A percentile compares a stretch with the other conserved stretches of the same genome.
Conservation (phyloP, 306 rosid species). For the Cajanus cajan region DNA sequence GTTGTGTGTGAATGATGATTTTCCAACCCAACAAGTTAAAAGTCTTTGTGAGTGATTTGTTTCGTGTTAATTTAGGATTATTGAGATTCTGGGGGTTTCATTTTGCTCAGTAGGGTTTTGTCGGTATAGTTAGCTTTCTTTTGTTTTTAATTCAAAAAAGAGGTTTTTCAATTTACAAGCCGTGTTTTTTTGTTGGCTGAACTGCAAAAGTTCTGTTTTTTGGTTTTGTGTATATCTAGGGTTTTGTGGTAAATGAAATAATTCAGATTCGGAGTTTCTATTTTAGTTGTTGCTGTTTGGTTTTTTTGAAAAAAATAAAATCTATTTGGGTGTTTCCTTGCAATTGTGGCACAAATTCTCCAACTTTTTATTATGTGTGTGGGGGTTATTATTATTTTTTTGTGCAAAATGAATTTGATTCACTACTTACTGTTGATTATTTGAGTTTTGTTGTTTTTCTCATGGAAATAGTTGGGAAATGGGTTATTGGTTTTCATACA, state of each 20-base stretch:
- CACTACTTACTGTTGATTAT: neutral
- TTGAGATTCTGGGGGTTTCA: slow-evolving; percentile 37
- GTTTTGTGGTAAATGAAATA: neutral
- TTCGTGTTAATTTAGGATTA: slow-evolving; percentile 32
- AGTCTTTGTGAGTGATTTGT: slow-evolving; percentile 9
- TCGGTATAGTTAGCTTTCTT: neutral
- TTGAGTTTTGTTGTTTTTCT: slow-evolving; percentile 15
- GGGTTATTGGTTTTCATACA: neutral
- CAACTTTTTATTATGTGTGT: neutral
- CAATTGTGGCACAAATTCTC: neutral
- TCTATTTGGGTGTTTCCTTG: neutral
- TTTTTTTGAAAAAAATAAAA: neutral
- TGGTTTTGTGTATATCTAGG: neutral
- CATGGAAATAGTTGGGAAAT: neutral
- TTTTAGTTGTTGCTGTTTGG: slow-evolving; percentile 21
- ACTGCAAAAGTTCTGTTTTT: neutral
- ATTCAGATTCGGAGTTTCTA: slow-evolving; percentile 7
- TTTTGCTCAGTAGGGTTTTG: slow-evolving; percentile 43
- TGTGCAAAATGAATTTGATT: neutral
- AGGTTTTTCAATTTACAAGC: neutral
- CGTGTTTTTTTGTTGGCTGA: slow-evolving; percentile 10
- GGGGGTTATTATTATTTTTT: neutral
- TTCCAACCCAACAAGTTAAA: slow-evolving; percentile 14
- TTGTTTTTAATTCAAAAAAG: slow-evolving; percentile 29
- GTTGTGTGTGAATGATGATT: neutral